Evolutionary conservation across 352 stramenopile species (phyloP).

Genomic region (Albugo laibachii): DNA sequence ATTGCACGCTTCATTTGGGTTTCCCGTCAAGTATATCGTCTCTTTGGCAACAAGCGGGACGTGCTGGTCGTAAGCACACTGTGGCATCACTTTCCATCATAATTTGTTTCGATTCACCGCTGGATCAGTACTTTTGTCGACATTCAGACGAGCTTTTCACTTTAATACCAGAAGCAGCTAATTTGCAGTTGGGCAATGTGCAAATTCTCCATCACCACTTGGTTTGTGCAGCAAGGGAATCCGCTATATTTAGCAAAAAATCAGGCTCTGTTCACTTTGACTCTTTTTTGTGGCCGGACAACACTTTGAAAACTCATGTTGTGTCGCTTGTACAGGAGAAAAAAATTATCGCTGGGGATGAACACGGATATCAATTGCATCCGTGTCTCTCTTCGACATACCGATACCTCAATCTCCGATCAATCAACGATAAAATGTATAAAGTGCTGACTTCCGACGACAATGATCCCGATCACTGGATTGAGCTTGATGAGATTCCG

Average conservation of each 20-base stretch:
- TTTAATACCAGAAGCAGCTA: slow-evolving; percentile 48
- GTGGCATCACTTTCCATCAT: slow-evolving; percentile 81
- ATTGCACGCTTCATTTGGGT: slow-evolving; percentile 92
- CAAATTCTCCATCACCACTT: slow-evolving; percentile 84
- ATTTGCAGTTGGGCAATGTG: slow-evolving; percentile 70
- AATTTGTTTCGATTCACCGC: slow-evolving; percentile 86
- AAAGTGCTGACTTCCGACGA: slow-evolving; percentile 17
- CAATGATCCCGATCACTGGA: too few species aligned
- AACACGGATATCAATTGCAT: slow-evolving; percentile 26
- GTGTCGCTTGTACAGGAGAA: slow-evolving; percentile 16
- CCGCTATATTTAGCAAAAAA: slow-evolving; percentile 54
- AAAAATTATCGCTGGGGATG: slow-evolving; percentile 19
- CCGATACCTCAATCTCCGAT: slow-evolving; percentile 33
- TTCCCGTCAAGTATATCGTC: slow-evolving; percentile 84
- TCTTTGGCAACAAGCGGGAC: slow-evolving; percentile 92
- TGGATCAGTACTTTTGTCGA: slow-evolving; percentile 84
- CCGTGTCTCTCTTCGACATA: slow-evolving; percentile 37
- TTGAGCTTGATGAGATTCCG: slow-evolving; percentile 44
- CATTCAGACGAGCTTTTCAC: slow-evolving; percentile 47
- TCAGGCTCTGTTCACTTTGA: slow-evolving; percentile 46
- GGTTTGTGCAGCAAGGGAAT: slow-evolving; percentile 86
- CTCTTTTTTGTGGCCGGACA: slow-evolving; percentile 17
- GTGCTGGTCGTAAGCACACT: slow-evolving; percentile 74
- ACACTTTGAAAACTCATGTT: not conserved
- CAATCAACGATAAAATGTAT: slow-evolving; percentile 19